Evolutionary conservation across 2,329 filamentous ascomycete species (phyloP), one percentile per base, ranked within the genome.

Genomic region (Neonectria neomacrospora): DNA sequence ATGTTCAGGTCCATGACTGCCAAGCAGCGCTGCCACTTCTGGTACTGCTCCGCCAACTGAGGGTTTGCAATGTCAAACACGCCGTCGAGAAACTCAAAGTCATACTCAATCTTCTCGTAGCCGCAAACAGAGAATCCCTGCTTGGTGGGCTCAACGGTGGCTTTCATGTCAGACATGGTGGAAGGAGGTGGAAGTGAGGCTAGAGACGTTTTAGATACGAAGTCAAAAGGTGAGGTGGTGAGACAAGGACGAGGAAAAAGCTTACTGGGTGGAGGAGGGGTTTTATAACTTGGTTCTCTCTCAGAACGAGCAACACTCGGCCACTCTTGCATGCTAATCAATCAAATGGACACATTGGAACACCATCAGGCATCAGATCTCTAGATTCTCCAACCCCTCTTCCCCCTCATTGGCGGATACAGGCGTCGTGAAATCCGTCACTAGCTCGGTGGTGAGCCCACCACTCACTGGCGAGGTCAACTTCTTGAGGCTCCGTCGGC

Each of bases 71-170:
- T 71, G 73, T 90, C 80, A 77, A 92, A 92, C 60, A 92, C 83
- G 51, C 85, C 87, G 69, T 92, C 90, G 50, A 92, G 83, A 77
- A 92, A 91, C 58, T 88, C 87, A 76, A 92, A 92, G 78, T 91
- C 89, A 75, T 92, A 92, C 73, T 90, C 86, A 73, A 92, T 91
- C 82, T 91, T 92, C 81, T 92, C 90, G 71, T 91, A 91, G 23
- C 90, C 90, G 69, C 88, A 86, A 64, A 92, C 89, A 68, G 90
- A 87, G 78, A 92, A 92, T 39, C 90, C 90, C 64, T 83, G 81
- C 70, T 83, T 78, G 65, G 88, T 91, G 79, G 90, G 85, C 64
- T 82, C 78, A 67, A 92, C 89, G 56, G 84, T 84, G 61, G 90
- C 90, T 73, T 87, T 89, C 75, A 90, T 84, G 75, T 92, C 88